Evolutionary conservation across 2,329 filamentous ascomycete species (phyloP).

Genomic region (Exophiala alcalophila): DNA sequence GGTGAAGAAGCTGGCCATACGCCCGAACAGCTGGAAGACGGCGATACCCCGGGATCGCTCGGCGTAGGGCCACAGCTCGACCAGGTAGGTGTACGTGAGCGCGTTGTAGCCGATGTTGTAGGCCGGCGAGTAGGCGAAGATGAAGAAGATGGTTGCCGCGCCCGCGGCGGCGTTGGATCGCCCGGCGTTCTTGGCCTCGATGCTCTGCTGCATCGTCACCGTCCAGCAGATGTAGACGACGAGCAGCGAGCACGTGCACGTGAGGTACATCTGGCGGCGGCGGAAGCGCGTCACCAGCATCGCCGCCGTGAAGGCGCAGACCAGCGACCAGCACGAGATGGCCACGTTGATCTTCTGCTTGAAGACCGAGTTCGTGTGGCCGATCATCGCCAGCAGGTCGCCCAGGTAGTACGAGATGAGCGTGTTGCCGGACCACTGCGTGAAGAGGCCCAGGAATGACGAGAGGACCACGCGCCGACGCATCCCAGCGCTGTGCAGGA

Average conservation of each 20-base stretch:
- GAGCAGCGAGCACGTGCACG: conserved; percentile 52
- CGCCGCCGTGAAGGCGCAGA: conserved; percentile 40
- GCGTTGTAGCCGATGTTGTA: conserved; percentile 57
- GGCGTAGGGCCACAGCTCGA: conserved; percentile 60
- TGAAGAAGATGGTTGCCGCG: conserved; percentile 53
- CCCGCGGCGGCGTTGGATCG: conserved; percentile 40
- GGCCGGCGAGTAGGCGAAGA: conserved; percentile 42
- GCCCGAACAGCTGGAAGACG: conserved; percentile 55
- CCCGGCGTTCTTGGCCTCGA: conserved; percentile 36
- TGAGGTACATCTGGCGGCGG: conserved; percentile 46
- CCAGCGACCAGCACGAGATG: conserved; percentile 42
- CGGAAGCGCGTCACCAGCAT: conserved; percentile 43
- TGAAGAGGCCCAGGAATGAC: conserved; percentile 36
- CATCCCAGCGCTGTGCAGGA: conserved; percentile 35
- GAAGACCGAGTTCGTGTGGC: conserved; percentile 36
- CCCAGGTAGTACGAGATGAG: conserved; percentile 36
- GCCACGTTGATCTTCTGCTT: conserved; percentile 43
- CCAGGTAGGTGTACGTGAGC: conserved; percentile 60
- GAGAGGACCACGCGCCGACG: conserved; percentile 35
- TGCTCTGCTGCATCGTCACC: conserved; percentile 44
- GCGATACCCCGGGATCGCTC: conserved; percentile 59
- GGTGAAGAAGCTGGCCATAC: conserved; percentile 50
- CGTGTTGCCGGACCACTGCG: conserved; percentile 42
- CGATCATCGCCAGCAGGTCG: conserved; percentile 39
- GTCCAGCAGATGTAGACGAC: conserved; percentile 57